Base-by-base conservation (phyloP, 306 rosid genomes). In the Trifolium dubium region DNA sequence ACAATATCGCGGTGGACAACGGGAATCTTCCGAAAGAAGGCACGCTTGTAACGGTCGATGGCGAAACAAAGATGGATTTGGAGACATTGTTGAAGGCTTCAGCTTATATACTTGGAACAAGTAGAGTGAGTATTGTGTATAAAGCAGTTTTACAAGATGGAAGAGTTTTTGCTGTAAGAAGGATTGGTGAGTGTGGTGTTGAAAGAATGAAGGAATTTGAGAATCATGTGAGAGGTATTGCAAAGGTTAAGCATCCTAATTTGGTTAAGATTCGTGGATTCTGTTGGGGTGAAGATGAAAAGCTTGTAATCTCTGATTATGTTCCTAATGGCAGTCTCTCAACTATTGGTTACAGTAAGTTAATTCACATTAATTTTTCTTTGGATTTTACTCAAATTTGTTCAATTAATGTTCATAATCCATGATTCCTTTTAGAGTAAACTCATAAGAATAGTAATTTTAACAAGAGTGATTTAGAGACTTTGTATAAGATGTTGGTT, bases 111-210 rank as follows among this genome's bases (percentile, higher is more conserved):
- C 70, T 94, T 50, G 97, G 97, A 49, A 88, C 87, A 1, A 89
- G 82, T 54, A 76, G 84, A 1, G 86, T 63, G 8, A 89, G 92
- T 84, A 94, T 91, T 8, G 93, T 94, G 64, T 94, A 94, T 87
- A 91, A 86, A 73, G 99, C 99, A 0, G 90, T 94, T 81, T 72
- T 92, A 5, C 92, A 88, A 9, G 92, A 94, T 69, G 96, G 92
- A 10, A 87, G 92, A 39, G 83, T 84, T 6, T 80, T 89, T 19
- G 99, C 92, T 4, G 96, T 94, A 58, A 80, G 97, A 75, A 87
- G 99, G 40, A 92, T 94, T 1, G 99, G 92, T 4, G 89, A 85
- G 65, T 77, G 90, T 64, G 80, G 81, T 18, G 73, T 83, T 43
- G 83, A 87, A 83, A 92, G 66, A 71, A 82, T 67, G 91, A 89